A percentile compares a stretch with the other conserved stretches of the same genome.
Conservation (phyloP, 2,329 filamentous ascomycete genomes). For the Diaporthe capsici region DNA sequence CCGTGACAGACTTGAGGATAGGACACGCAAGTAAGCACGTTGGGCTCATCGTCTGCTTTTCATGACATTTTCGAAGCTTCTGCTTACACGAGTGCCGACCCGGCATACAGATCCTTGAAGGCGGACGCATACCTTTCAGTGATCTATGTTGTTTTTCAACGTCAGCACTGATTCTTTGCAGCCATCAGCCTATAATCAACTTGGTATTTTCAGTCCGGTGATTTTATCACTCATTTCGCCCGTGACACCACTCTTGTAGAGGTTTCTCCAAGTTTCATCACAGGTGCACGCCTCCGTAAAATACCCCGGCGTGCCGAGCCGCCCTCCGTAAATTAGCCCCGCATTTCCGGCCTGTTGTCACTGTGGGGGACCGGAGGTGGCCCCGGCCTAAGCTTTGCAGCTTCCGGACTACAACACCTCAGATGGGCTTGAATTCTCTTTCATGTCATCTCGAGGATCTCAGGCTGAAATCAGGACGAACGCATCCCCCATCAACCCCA, state of each 20-base stretch:
- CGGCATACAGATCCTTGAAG: neutral
- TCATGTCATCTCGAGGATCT: too few relatives aligned
- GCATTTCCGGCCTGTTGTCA: neutral
- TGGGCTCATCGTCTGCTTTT: rapidly evolving
- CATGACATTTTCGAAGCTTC: neutral
- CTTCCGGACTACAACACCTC: neutral
- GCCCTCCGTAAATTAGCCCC: neutral
- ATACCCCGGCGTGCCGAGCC: too few relatives aligned
- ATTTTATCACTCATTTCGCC: neutral
- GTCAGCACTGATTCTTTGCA: neutral
- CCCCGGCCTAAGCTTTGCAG: neutral
- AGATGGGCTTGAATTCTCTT: too few relatives aligned
- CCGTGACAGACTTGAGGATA: too few relatives aligned
- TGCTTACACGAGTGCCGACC: neutral
- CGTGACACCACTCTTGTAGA: too few relatives aligned
- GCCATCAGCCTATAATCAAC: neutral
- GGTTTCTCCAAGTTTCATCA: too few relatives aligned
- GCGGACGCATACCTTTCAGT: neutral
- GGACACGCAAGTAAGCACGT: neutral
- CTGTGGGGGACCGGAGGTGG: neutral
- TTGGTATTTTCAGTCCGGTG: neutral
- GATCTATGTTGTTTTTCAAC: too few relatives aligned
- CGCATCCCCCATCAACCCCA: too few relatives aligned
- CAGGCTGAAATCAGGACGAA: too few relatives aligned
- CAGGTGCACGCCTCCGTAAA: too few relatives aligned